Base-by-base conservation (phyloP, 1,139 yeast species). In the Hyphopichia buzzinii region DNA sequence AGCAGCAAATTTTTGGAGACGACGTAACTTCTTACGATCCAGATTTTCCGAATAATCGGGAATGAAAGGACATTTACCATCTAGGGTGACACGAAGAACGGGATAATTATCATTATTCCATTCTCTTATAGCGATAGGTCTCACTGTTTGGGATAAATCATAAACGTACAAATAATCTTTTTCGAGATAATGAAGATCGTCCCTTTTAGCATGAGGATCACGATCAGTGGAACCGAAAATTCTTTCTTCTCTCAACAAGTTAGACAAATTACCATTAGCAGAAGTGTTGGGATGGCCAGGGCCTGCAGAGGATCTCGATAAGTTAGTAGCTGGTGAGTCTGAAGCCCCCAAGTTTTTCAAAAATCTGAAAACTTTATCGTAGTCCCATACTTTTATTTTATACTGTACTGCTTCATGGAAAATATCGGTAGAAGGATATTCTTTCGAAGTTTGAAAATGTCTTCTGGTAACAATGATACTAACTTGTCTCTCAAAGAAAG, bases 141-240 rank as follows among this genome's bases (percentile, higher is more conserved):
- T 77, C 43, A 84, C 84, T 28, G 74, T 74, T 48, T 87, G 94
- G 41, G 82, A 73, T 23, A 86, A 69, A 53, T 94, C 98, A 62
- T 85, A 92, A 21, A 88, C 83, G 45, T 84, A 80, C 27, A 89
- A 64, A 58, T 82, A 89, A 40, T 68, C 64, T 36, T 63, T 63
- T 37, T 81, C 81, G 58, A 94, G 86, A 56, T 87, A 86, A 54
- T 84, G 81, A 50, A 85, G 76, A 56, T 90, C 97, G 47, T 87
- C 96, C 38, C 96, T 72, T 46, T 74, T 81, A 4, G 95, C 90
- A 46, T 72, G 76, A 14, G 95, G 94, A 57, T 90, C 97, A 47
- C 96, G 74, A 59, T 92, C 97, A 26, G 85, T 77, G 1, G 96
- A 85, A 8, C 96, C 96, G 55, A 80, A 79, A 16, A 87, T 66